Conservation (phyloP, 139 green algal genomes). For the Pleodorina starrii region DNA sequence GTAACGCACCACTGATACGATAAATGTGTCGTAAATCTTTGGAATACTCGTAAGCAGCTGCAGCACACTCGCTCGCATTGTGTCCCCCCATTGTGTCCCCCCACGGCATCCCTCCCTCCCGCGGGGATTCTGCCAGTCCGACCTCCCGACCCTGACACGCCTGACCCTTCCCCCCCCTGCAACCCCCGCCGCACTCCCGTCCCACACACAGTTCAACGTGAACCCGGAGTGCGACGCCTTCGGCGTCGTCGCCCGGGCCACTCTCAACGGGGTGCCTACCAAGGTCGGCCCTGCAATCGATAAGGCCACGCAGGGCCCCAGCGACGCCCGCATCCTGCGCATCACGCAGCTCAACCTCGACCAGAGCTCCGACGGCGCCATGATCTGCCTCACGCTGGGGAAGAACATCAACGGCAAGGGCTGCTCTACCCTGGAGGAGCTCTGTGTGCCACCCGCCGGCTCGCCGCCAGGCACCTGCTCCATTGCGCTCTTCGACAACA, state of each 20-base stretch:
- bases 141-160: too few species aligned
- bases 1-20: too few species aligned
- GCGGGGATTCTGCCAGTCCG: too few species aligned
- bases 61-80: too few species aligned
- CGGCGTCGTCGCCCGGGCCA: background rate
- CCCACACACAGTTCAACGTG: slow-evolving; percentile 35
- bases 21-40: too few species aligned
- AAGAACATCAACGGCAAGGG: background rate
- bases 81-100: too few species aligned
- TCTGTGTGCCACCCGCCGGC: slow-evolving; percentile 22
- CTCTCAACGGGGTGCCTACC: slow-evolving; percentile 30
- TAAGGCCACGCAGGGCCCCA: background rate
- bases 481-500: background rate
- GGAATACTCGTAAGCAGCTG: too few species aligned
- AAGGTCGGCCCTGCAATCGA: background rate
- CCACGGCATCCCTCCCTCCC: too few species aligned
- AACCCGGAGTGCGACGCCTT: background rate
- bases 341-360: slow-evolving; percentile 14
- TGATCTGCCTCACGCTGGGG: slow-evolving; percentile 16
- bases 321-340: background rate
- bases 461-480: background rate
- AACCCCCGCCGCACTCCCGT: too few species aligned
- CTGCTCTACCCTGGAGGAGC: slow-evolving; percentile 24
- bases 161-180: too few species aligned
- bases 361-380: background rate